These are phyloP conservation scores for Diplotaxis tenuifolia DNA, from an alignment of 345 rosid species.

Conservation along the genomic window DNA sequence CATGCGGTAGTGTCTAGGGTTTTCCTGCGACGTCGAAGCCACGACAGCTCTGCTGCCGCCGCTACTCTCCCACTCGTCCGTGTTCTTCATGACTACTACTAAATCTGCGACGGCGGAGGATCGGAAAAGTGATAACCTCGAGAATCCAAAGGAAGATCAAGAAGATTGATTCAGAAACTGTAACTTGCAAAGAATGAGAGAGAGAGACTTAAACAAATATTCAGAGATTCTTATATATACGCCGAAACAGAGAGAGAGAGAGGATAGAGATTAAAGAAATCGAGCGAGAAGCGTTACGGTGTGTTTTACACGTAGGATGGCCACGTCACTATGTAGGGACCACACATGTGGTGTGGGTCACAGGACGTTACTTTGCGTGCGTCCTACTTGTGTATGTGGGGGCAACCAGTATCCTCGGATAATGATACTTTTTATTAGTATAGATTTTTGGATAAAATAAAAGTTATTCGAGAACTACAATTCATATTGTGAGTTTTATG, in stretches of 20 bases:
- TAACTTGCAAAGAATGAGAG: not conserved
- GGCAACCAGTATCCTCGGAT: no score
- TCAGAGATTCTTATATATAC: constrained; percentile 7
- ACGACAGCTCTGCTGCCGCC: constrained; percentile 74
- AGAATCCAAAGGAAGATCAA: not conserved
- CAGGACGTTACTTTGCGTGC: not conserved
- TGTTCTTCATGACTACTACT: constrained; percentile 57
- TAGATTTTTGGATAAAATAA: no score
- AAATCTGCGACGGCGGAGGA: constrained; percentile 14
- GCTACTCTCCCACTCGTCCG: constrained; percentile 85
- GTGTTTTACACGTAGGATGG: not conserved
- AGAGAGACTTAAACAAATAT: not conserved
- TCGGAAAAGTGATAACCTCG: not conserved
- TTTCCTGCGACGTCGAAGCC: constrained; percentile 49
- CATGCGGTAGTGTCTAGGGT: constrained; percentile 71
- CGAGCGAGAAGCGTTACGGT: constrained; percentile 22
- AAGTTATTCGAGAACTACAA: no score
- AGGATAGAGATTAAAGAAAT: not conserved
- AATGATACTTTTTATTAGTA: no score
- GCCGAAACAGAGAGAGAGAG: not conserved
- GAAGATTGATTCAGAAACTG: not conserved
- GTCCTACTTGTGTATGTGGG: constrained; percentile 1
- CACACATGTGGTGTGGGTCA: constrained; percentile 11
- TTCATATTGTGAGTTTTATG: no score
- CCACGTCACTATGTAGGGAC: constrained; percentile 35